Evolutionary conservation across 148 eudicot species (phyloP).

Genomic region (Nyssa sinensis): DNA sequence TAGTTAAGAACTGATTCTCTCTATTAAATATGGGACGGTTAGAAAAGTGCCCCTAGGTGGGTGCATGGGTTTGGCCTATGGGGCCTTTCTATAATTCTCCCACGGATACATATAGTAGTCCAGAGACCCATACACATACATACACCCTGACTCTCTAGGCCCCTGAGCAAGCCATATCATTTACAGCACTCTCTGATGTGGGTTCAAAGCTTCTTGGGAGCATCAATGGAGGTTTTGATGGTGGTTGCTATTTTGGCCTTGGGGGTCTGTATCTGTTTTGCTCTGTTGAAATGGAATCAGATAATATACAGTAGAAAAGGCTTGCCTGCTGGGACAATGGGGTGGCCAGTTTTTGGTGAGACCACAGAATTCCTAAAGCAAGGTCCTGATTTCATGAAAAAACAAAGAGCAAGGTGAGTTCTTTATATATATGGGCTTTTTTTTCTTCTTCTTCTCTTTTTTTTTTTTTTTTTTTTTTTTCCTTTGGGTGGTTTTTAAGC

Average conservation of each 20-base stretch:
- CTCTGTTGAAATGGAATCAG: slow-evolving; percentile 65
- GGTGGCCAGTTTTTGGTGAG: slow-evolving; percentile 82
- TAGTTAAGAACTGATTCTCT: too few relatives aligned
- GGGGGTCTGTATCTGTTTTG: slow-evolving; percentile 18
- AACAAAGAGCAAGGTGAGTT: slow-evolving; percentile 59
- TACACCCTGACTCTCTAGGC: too few relatives aligned
- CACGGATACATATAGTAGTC: not conserved
- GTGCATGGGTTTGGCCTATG: slow-evolving; percentile 5
- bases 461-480: too few relatives aligned
- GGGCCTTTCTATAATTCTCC: not conserved
- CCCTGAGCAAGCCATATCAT: too few relatives aligned
- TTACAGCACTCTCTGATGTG: not conserved
- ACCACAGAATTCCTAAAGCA: slow-evolving; percentile 61
- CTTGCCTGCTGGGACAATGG: slow-evolving; percentile 87
- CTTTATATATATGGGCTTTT: not conserved
- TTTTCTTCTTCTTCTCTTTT: not conserved
- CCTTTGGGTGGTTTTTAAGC: not conserved
- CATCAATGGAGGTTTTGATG: slow-evolving; percentile 18
- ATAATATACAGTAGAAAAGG: slow-evolving; percentile 49
- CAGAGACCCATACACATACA: not conserved
- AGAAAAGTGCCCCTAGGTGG: not conserved
- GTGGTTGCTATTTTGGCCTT: not conserved
- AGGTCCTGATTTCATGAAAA: slow-evolving; percentile 71
- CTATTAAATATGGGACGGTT: too few relatives aligned
- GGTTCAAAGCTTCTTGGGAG: slow-evolving; percentile 8